phyloP scores from a whole-genome alignment of 306 rosid genomes.

The Prunus kanzakura region DNA sequence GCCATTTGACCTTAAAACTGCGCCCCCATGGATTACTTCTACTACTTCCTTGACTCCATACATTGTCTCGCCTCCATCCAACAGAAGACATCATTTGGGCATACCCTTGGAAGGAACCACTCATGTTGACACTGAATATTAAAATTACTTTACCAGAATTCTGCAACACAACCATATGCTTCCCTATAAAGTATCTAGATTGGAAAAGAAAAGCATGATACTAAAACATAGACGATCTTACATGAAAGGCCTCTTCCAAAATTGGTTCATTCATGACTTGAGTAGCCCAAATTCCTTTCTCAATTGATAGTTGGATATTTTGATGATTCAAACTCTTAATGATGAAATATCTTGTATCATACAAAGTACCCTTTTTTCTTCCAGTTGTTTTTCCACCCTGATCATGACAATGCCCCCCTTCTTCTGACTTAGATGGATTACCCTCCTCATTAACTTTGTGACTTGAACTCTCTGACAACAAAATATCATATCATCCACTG shows the following conservation, averaged over 20 bases:
- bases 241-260: constrained; percentile 78
- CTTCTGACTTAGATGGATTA: constrained; percentile 39
- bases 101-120: constrained; percentile 87
- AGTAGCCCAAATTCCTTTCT: constrained; percentile 92
- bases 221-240: constrained; percentile 35
- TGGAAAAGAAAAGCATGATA: constrained; percentile 16
- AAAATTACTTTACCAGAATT: constrained; percentile 62
- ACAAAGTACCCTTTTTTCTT: constrained; percentile 38
- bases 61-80: constrained; percentile 70
- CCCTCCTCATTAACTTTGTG: constrained; percentile 42
- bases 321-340: constrained; percentile 74
- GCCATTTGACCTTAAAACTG: constrained; percentile 79
- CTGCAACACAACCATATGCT: constrained; percentile 57
- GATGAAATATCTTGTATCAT: constrained; percentile 51
- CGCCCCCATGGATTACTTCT: constrained; percentile 76
- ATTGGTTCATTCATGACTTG: constrained; percentile 76
- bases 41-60: constrained; percentile 68
- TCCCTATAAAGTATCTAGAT: constrained; percentile 25
- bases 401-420: constrained; percentile 33
- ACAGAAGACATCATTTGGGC: constrained; percentile 76
- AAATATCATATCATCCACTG: constrained; percentile 13
- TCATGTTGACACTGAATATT: constrained; percentile 81
- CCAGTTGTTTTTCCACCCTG: constrained; percentile 33
- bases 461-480: constrained; percentile 58
- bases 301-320: constrained; percentile 55